Percentiles rank a stretch among this genome's conserved stretches.
Evolutionary conservation across 78 protist species (phyloP).

Genomic region (Emiliania huxleyi): DNA sequence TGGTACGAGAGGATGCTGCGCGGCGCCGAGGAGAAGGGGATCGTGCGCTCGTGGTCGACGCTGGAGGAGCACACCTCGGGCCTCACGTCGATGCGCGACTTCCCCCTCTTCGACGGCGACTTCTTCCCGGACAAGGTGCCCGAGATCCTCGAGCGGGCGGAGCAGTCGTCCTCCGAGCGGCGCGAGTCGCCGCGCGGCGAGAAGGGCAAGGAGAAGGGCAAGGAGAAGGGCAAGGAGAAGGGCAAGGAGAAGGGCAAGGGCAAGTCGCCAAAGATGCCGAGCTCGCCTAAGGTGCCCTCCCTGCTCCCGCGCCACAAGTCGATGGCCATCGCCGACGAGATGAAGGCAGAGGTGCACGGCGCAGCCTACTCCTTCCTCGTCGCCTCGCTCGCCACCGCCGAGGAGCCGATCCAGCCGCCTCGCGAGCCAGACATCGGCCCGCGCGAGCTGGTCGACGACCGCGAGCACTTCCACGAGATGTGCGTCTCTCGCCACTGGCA

Average conservation of each 20-base stretch:
- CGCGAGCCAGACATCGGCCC: too few relatives aligned
- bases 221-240: not conserved
- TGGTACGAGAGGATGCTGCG: conserved; percentile 22
- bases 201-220: not conserved
- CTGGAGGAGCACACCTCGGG: not conserved
- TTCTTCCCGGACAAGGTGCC: not conserved
- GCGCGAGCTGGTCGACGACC: not conserved
- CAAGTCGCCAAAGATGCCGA: not conserved
- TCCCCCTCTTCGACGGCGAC: conserved; percentile 18
- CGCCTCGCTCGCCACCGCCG: not conserved
- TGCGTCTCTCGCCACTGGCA: conserved; percentile 21
- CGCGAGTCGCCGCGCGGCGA: not conserved
- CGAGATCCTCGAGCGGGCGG: not conserved
- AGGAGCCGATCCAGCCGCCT: not conserved
- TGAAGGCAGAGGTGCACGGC: not conserved
- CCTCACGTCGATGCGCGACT: not conserved
- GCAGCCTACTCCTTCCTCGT: conserved; percentile 6
- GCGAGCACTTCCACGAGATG: not conserved
- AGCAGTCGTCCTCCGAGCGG: not conserved
- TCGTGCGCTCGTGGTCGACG: too few relatives aligned
- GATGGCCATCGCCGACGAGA: not conserved
- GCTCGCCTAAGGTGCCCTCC: not conserved
- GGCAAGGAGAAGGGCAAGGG: not conserved
- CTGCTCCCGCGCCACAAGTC: not conserved
- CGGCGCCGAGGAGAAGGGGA: not conserved